Percentiles rank a stretch among this genome's conserved stretches.
Conservation (phyloP, 148 eudicot species). For the Rhododendron ferrugineum region DNA sequence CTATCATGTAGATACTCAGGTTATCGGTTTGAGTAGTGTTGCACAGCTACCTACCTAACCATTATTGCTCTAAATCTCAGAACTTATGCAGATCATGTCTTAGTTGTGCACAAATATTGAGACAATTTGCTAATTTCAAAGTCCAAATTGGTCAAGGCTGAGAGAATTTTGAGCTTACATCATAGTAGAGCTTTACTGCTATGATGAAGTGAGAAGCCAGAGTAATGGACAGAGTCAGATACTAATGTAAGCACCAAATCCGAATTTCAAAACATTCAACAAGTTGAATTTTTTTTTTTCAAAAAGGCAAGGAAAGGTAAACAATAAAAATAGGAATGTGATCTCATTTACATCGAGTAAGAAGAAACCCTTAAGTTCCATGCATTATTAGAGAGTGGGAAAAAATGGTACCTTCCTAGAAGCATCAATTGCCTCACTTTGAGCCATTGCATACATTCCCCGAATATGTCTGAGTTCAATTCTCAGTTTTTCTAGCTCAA, state of each 20-base stretch:
- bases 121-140: background rate
- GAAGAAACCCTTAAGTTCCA: background rate
- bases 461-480: conserved; percentile 67
- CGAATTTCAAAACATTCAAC: background rate
- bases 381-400: background rate
- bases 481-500: conserved; percentile 75
- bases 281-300: background rate
- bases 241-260: background rate
- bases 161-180: background rate
- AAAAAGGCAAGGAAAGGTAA: background rate
- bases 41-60: background rate
- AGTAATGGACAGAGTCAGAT: background rate
- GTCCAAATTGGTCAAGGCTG: too few species aligned
- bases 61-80: background rate
- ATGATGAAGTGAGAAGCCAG: background rate
- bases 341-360: background rate
- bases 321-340: background rate
- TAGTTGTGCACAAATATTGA: background rate
- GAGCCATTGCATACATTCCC: conserved; percentile 80
- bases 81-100: background rate
- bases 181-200: background rate
- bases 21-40: background rate
- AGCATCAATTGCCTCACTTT: conserved; percentile 71
- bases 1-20: background rate
- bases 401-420: conserved; percentile 55